Percentiles rank a stretch among this genome's conserved stretches.
These are phyloP conservation scores for Plasmodium falciparum DNA, from an alignment of 169 alveolate genomes.

Conservation along the genomic window DNA sequence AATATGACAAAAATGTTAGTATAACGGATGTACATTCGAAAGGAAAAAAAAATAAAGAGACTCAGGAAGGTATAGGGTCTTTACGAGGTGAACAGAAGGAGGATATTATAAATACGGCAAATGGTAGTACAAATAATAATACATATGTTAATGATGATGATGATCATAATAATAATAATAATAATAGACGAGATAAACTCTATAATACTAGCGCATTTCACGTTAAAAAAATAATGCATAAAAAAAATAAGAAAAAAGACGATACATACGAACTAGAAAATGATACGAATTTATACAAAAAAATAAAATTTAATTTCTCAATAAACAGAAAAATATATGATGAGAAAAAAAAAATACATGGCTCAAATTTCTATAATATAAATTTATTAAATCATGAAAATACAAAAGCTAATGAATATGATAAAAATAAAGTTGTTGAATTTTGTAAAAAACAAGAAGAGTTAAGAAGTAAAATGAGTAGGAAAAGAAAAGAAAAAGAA, in stretches of 20 bases:
- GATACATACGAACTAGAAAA: constrained; percentile 22
- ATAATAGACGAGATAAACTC: not conserved
- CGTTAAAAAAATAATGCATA: not conserved
- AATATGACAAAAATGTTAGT: constrained; percentile 30
- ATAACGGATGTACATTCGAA: not conserved
- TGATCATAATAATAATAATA: constrained; percentile 1
- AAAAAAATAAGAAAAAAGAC: constrained; percentile 22
- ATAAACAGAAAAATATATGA: constrained; percentile 58
- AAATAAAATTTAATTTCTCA: constrained; percentile 67
- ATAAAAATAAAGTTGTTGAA: constrained; percentile 32
- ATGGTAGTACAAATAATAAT: not conserved
- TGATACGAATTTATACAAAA: constrained; percentile 39
- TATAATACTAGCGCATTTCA: constrained; percentile 50
- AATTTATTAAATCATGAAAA: constrained; percentile 28
- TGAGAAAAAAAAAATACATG: constrained; percentile 28
- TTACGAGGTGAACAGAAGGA: not conserved
- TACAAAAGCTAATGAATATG: constrained; percentile 33
- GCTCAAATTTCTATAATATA: constrained; percentile 32
- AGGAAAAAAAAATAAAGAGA: not conserved
- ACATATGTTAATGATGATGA: not conserved
- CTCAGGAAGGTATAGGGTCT: not conserved
- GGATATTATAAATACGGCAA: not conserved
- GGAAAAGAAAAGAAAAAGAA: constrained; percentile 36
- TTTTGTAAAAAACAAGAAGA: constrained; percentile 60
- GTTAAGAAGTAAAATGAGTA: constrained; percentile 40